Conservation (phyloP, 306 rosid genomes). For the Cucumis sativus region Cucumber_9930_V3 NC_026656.2:5886501-5887000, state of each 20-base stretch:
- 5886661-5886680: conserved; percentile 23
- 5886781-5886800: neutral
- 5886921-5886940: neutral
- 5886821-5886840: neutral
- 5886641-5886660: conserved; percentile 21
- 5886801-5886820: neutral
- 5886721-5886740: conserved; percentile 23
- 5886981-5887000: too few relatives aligned
- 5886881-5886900: neutral
- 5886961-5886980: too few relatives aligned
- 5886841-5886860: neutral
- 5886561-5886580: conserved; percentile 43
- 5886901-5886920: neutral
- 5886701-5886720: conserved; percentile 27
- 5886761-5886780: neutral
- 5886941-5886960: neutral
- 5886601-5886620: conserved; percentile 16
- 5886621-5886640: conserved; percentile 41
- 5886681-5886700: conserved; percentile 26
- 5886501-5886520: conserved; percentile 1
- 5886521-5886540: conserved; percentile 35
- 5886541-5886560: conserved; percentile 25
- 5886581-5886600: conserved; percentile 28
- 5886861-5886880: neutral
- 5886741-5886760: conserved; percentile 28